phyloP scores from a whole-genome alignment of 2,329 filamentous ascomycete genomes.

The Colletotrichum tofieldiae region DNA sequence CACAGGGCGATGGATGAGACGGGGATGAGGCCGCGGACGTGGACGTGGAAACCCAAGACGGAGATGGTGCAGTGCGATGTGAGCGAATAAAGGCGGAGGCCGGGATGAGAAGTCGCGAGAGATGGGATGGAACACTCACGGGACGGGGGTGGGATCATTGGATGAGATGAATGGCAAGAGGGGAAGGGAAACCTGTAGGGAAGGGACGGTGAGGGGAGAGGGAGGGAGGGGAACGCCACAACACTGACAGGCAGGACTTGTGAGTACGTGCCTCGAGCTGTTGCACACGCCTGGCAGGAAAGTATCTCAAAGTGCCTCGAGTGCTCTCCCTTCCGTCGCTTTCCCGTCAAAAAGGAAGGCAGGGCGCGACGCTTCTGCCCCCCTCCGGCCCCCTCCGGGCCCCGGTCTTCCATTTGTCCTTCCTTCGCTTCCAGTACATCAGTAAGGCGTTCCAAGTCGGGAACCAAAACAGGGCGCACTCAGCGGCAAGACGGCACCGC shows the following conservation, averaged over 20 bases:
- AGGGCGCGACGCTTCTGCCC: not conserved
- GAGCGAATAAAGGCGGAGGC: not conserved
- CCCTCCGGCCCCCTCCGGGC: not conserved
- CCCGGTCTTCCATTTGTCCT: not conserved
- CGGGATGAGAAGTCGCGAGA: not conserved
- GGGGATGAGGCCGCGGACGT: constrained; percentile 2
- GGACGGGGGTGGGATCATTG: constrained; percentile 6
- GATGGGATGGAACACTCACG: constrained; percentile 20
- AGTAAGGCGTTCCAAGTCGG: not conserved
- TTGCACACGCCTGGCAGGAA: not conserved
- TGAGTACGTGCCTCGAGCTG: not conserved
- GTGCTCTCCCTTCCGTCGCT: not conserved
- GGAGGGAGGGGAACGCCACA: not conserved
- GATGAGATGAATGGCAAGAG: constrained; percentile 1
- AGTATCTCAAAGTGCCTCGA: not conserved
- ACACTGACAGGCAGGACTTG: not conserved
- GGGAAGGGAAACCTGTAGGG: not conserved
- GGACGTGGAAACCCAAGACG: constrained; percentile 11
- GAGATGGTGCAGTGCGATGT: not conserved
- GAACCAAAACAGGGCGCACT: not conserved
- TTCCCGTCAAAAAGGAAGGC: not conserved
- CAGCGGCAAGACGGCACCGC: constrained; percentile 13
- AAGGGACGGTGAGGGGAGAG: constrained; percentile 2
- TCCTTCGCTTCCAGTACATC: not conserved
- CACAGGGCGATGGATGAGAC: not conserved